Base-by-base conservation (phyloP, 140 eudicot species). In the Cichorium intybus region DNA sequence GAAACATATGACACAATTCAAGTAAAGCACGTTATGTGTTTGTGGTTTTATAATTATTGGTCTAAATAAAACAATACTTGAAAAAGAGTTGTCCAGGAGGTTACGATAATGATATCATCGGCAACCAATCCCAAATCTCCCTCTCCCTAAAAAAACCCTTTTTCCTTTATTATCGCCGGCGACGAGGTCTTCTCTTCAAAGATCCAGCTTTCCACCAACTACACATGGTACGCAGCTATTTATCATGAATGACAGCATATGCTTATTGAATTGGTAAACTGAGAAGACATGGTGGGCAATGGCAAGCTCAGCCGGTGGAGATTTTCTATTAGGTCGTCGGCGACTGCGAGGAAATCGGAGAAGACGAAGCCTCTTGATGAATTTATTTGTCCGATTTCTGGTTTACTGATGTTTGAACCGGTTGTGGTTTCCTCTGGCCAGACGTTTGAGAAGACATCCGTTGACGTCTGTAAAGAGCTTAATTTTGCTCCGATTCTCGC, bases 391-490 rank as follows among this genome's bases (percentile, higher is more conserved):
- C 98, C 98, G 7, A 79, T 92, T 53, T 79, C 89, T 29, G 82
- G 82, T 12, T 59, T 72, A 15, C 22, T 92, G 28, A 82, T 92
- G 85, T 77, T 63, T 29, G 96, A 92, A 69, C 96, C 98, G 10
- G 93, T 84, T 16, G 85, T 92, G 0, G 89, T 92, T 16, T 61
- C 85, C 50, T 92, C 96, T 7, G 95, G 98, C 33, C 95, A 92
- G 35, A 92, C 93, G 11, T 81, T 83, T 49, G 96, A 92, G 65
- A 79, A 89, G 24, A 49, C 62, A 0, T 79, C 86, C 4, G 82
- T 80, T 9, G 79, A 81, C 41, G 81, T 83, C 11, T 92, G 96
- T 31, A 68, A 39, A 6, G 77, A 69, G 18, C 77, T 83, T 11
- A 61, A 70, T 7, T 92, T 81, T 49, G 41, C 56, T 20, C 95